Base-by-base conservation (phyloP, 441 rosid genomes). In the Kokia cookei region DNA sequence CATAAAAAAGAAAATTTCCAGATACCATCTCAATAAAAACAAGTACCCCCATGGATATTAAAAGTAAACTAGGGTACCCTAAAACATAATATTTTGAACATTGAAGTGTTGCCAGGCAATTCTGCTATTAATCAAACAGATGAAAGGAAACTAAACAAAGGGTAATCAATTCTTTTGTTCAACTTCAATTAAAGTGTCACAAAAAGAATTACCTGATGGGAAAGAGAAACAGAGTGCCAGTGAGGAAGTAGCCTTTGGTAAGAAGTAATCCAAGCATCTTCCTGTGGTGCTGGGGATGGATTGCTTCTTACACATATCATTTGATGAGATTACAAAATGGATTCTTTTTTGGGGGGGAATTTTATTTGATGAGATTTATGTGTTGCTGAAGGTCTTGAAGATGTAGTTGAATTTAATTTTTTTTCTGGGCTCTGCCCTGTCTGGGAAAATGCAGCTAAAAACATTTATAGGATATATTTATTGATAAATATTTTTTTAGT, bases 201-300 rank as follows among this genome's bases (percentile, higher is more conserved):
- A 60, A 35, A 57, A 43, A 27, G 12, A 72, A 8, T 69, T 58
- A 89, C 99, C 96, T 79, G 87, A 47, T 77, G 89, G 65, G 91
- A 84, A 11, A 75, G 79, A 66, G 85, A 19, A 68, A 84, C 72
- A 63, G 97, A 82, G 61, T 84, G 84, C 90, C 93, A 91, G 29
- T 80, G 88, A 71, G 96, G 97, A 59, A 86, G 79, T 71, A 91
- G 73, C 14, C 73, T 82, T 12, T 79, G 82, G 82, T 83, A 83
- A 40, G 92, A 77, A 22, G 76, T 74, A 64, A 85, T 37, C 97
- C 99, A 94, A 45, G 86, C 94, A 83, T 86, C 88, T 75, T 81
- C 83, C 15, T 82, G 73, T 43, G 92, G 94, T 26, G 88, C 59
- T 27, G 29, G 66, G 15, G 42, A 37, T 37, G 59, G 54, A 55